A percentile compares a stretch with the other conserved stretches of the same genome.
phyloP scores from a whole-genome alignment of 371 early-diverging fungal genomes.

The Rhizopus stolonifer region DNA sequence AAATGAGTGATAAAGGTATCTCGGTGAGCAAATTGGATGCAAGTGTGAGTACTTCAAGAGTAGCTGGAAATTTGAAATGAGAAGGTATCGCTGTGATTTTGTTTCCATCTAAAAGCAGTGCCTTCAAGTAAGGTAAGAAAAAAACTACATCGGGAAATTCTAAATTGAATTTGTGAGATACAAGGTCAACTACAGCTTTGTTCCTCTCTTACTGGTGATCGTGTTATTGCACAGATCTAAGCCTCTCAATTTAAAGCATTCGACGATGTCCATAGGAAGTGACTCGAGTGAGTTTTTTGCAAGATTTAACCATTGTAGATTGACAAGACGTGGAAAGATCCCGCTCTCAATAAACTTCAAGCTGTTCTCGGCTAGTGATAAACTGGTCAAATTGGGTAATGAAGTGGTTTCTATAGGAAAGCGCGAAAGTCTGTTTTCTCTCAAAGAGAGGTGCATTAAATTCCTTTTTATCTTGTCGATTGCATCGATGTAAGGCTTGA shows the following conservation, averaged over 20 bases:
- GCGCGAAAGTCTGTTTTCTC: slow-evolving; percentile 44
- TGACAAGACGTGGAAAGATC: slow-evolving; percentile 18
- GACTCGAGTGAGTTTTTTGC: slow-evolving; percentile 24
- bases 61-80: slow-evolving; percentile 27
- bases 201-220: slow-evolving; percentile 28
- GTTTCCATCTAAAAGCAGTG: slow-evolving; percentile 51
- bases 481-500: slow-evolving; percentile 19
- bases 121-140: slow-evolving; percentile 31
- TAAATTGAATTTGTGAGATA: background rate
- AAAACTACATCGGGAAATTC: slow-evolving; percentile 53
- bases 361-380: slow-evolving; percentile 66
- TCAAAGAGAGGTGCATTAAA: slow-evolving; percentile 43
- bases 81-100: slow-evolving; percentile 32
- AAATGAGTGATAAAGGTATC: slow-evolving; percentile 47
- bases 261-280: slow-evolving; percentile 55
- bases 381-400: slow-evolving; percentile 57
- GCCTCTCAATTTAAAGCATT: slow-evolving; percentile 56
- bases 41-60: slow-evolving; percentile 44
- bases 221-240: slow-evolving; percentile 65
- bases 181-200: background rate
- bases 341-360: slow-evolving; percentile 28
- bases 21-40: slow-evolving; percentile 45
- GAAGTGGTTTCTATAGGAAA: slow-evolving; percentile 58
- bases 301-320: slow-evolving; percentile 37
- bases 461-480: slow-evolving; percentile 10